phyloP scores from a whole-genome alignment of 345 rosid genomes.

The Draba incana region DNA sequence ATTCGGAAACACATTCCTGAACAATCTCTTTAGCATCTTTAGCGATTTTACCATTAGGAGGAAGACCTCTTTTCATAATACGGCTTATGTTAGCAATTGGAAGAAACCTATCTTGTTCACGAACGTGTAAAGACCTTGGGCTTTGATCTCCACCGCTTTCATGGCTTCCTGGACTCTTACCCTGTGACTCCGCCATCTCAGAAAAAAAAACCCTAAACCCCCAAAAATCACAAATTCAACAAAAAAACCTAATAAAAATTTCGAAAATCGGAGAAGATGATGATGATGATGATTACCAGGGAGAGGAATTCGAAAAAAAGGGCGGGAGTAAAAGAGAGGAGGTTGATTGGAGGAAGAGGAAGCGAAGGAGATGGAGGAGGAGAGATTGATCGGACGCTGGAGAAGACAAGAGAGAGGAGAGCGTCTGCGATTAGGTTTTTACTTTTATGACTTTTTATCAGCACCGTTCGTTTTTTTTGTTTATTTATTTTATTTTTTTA shows the following conservation, averaged over 20 bases:
- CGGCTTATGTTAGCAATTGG: slow-evolving; percentile 96
- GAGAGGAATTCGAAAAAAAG: slow-evolving; percentile 49
- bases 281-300: slow-evolving; percentile 10
- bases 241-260: neutral
- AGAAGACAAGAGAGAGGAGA: slow-evolving; percentile 62
- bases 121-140: slow-evolving; percentile 65
- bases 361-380: slow-evolving; percentile 36
- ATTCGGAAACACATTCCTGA: slow-evolving; percentile 96
- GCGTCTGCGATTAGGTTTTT: slow-evolving; percentile 63
- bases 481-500: slow-evolving; percentile 21
- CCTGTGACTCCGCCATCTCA: slow-evolving; percentile 49
- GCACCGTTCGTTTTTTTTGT: slow-evolving; percentile 61
- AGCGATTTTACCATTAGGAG: slow-evolving; percentile 91
- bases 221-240: slow-evolving; percentile 4
- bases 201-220: slow-evolving; percentile 38
- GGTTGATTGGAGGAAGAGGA: slow-evolving; percentile 51
- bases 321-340: slow-evolving; percentile 61
- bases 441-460: slow-evolving; percentile 48
- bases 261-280: slow-evolving; percentile 1
- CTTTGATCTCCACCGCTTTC: slow-evolving; percentile 96
- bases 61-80: slow-evolving; percentile 91
- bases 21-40: slow-evolving; percentile 98
- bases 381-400: slow-evolving; percentile 91
- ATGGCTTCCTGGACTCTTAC: slow-evolving; percentile 61
- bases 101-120: slow-evolving; percentile 90